A percentile compares a stretch with the other conserved stretches of the same genome.
Conservation (phyloP, 2,329 filamentous ascomycete genomes). For the Penicillium nordicum region DNA sequence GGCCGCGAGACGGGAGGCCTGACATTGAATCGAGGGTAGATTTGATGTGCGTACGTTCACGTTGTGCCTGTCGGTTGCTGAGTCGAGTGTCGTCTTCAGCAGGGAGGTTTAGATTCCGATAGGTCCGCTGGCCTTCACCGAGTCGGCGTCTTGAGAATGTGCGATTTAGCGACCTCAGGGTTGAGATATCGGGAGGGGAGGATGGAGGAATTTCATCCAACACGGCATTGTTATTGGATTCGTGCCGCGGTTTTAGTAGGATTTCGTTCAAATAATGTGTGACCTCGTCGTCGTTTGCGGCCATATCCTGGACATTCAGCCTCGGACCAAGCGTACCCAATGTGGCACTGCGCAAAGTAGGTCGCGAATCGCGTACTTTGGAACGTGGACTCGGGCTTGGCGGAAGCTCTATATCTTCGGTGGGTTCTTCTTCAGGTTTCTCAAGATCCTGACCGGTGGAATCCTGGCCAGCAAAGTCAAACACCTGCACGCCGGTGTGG, state of each 20-base stretch:
- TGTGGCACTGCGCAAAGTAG: conserved; percentile 13
- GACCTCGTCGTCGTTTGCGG: conserved; percentile 29
- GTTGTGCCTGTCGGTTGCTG: conserved; percentile 19
- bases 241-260: conserved; percentile 17
- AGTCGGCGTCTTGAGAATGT: conserved; percentile 21
- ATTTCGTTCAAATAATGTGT: conserved; percentile 23
- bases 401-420: conserved; percentile 31
- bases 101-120: conserved; percentile 26
- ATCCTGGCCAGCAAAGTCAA: conserved; percentile 17
- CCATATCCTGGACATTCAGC: conserved; percentile 21
- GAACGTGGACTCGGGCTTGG: conserved; percentile 36
- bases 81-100: conserved; percentile 14
- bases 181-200: conserved; percentile 30
- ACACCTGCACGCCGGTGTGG: conserved; percentile 29
- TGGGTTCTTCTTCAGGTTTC: conserved; percentile 24
- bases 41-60: conserved; percentile 25
- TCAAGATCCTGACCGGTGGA: conserved; percentile 22
- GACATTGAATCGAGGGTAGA: conserved; percentile 32
- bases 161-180: conserved; percentile 24
- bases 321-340: conserved; percentile 24
- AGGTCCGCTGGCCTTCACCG: conserved; percentile 22
- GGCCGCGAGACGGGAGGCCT: conserved; percentile 12
- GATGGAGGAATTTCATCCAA: conserved; percentile 25
- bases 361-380: conserved; percentile 27
- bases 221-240: conserved; percentile 10